phyloP scores from a whole-genome alignment of 1,139 yeast species.

The Lodderomyces margitis region DNA sequence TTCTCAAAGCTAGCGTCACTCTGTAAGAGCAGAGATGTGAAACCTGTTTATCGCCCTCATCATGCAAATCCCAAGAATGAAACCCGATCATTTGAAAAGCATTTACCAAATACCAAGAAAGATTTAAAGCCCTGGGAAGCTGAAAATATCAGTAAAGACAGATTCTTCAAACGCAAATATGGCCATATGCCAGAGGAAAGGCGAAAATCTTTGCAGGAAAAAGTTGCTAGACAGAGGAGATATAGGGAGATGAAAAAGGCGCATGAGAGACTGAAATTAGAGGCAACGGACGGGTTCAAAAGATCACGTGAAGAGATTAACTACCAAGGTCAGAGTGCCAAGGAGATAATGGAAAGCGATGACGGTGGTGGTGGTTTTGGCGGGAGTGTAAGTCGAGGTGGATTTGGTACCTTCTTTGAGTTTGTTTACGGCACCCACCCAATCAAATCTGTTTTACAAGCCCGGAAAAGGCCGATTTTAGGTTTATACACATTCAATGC shows the following conservation, averaged over 20 bases:
- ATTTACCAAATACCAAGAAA: conserved; percentile 10
- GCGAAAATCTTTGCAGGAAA: conserved; percentile 29
- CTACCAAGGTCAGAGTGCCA: conserved; percentile 2
- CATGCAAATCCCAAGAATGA: conserved; percentile 16
- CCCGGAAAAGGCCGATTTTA: conserved; percentile 55
- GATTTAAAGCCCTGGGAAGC: conserved; percentile 38
- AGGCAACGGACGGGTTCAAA: conserved; percentile 11
- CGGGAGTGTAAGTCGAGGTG: neutral
- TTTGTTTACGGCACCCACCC: conserved; percentile 76
- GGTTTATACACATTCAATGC: conserved; percentile 51
- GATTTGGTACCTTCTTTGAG: conserved; percentile 50
- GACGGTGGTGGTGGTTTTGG: neutral
- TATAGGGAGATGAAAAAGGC: conserved; percentile 21
- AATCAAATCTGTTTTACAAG: conserved; percentile 65
- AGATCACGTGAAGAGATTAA: conserved; percentile 6
- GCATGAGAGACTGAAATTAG: conserved; percentile 13
- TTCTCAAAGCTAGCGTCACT: conserved; percentile 4
- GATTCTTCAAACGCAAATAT: conserved; percentile 41
- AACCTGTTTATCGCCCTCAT: conserved; percentile 20
- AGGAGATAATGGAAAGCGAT: conserved; percentile 3
- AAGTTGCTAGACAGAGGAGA: conserved; percentile 37
- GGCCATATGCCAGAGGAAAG: conserved; percentile 30
- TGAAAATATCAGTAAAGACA: conserved; percentile 37
- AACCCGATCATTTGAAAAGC: conserved; percentile 15
- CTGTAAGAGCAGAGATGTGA: conserved; percentile 6